Evolutionary conservation across 345 rosid species (phyloP), one percentile per base, ranked within the genome.

Genomic region (Rhodamnia rubescens): DNA sequence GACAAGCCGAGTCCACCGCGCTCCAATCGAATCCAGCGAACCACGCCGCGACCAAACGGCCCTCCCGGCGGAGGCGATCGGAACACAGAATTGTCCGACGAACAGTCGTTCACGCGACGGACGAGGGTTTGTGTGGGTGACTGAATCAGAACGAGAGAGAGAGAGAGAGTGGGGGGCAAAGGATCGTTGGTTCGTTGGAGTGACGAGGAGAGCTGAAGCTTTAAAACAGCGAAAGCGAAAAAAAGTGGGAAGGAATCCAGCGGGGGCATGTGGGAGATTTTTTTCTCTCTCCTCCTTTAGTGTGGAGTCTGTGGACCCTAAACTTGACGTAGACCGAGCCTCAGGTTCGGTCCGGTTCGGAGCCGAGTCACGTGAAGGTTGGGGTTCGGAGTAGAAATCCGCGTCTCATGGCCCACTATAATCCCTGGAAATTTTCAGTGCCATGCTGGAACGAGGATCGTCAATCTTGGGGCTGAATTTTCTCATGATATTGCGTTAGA

Each of bases 191-290:
- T 42, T 44, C 47, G 86, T 74, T 53, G 52, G 83, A 74, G 86
- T 42, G 69, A 8, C 42, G 83, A 24, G 54, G n/a, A 52, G 69
- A 78, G 83, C 53, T 42, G 36, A 21, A 42, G 80, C 56, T 61
- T 84, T 69, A 56, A 61, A 58, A 27, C 81, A 84, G 81, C 74
- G 81, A 84, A 84, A 61, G 85, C 85, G 56, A 24, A 83, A 83
- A 36, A 6, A 49, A 59, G 57, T 8, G 69, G 47, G 8, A 51
- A 32, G 36, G 58, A 69, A 69, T 69, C 80, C 47, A 21, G 74
- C 42, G 80, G 47, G 5, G 47, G 21, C 75, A 64, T 29, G 75
- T 15, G 12, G 14, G 80, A 32, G 47, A 32, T 18, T 36, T 69
- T 69, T 69, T 69, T 21, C 10, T 69, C 24, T 15, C 24, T 69